These are phyloP conservation scores for Cercospora zeina DNA, from an alignment of 2,329 filamentous ascomycete species.

Conservation along the genomic window DNA sequence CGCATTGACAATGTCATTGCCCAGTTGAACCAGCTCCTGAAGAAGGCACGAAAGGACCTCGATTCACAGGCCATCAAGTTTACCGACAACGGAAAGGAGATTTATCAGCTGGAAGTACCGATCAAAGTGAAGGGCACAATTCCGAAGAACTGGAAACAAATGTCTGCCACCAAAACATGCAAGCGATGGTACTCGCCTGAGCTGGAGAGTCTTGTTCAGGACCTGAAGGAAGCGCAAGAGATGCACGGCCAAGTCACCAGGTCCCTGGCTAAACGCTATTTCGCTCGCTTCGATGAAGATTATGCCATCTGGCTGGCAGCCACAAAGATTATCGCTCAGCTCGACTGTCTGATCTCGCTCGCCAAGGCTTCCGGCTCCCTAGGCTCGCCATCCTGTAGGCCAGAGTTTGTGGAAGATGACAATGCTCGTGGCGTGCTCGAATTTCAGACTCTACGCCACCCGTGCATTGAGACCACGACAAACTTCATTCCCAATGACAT, in stretches of 20 bases:
- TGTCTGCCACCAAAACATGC: slow-evolving; percentile 87
- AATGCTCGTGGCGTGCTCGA: slow-evolving; percentile 73
- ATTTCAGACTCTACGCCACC: slow-evolving; percentile 88
- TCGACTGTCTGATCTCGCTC: slow-evolving; percentile 92
- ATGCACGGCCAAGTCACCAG: slow-evolving; percentile 88
- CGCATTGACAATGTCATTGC: slow-evolving; percentile 72
- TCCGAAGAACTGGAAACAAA: slow-evolving; percentile 87
- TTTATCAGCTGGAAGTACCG: slow-evolving; percentile 92
- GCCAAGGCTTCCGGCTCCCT: slow-evolving; percentile 83
- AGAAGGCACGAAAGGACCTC: slow-evolving; percentile 69
- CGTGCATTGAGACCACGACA: slow-evolving; percentile 84
- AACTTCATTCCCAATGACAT: slow-evolving; percentile 98
- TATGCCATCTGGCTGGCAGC: slow-evolving; percentile 83
- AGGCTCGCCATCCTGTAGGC: slow-evolving; percentile 84
- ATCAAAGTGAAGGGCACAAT: slow-evolving; percentile 72
- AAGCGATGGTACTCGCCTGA: slow-evolving; percentile 94
- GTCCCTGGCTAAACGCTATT: slow-evolving; percentile 81
- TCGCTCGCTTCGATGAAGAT: slow-evolving; percentile 81
- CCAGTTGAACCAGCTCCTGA: slow-evolving; percentile 70
- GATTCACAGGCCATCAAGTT: slow-evolving; percentile 64
- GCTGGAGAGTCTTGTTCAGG: slow-evolving; percentile 76
- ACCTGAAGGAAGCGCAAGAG: slow-evolving; percentile 91
- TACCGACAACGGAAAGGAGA: slow-evolving; percentile 86
- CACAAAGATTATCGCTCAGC: slow-evolving; percentile 84
- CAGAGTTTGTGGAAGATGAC: slow-evolving; percentile 80